Evolutionary conservation across 805 yeast genomes (phyloP).

Genomic region (Teunomyces panamensis): DNA sequence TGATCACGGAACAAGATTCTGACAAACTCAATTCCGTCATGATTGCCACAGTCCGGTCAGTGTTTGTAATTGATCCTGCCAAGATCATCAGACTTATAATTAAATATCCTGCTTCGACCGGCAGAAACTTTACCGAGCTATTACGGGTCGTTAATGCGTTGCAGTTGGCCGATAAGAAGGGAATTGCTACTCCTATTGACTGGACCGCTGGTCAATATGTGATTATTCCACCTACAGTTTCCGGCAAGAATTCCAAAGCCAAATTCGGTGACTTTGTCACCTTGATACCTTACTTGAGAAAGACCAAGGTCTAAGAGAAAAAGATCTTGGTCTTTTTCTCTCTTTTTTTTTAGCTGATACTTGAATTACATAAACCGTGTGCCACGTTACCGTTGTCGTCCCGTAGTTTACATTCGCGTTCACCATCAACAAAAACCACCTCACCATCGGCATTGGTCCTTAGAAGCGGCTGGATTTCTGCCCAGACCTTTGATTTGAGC

Average conservation of each 20-base stretch:
- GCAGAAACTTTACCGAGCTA: constrained; percentile 74
- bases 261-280: constrained; percentile 60
- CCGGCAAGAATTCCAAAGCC: constrained; percentile 56
- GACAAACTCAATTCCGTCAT: constrained; percentile 63
- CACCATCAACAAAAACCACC: constrained; percentile 23
- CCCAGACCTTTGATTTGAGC: constrained; percentile 36
- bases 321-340: neutral
- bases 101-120: constrained; percentile 71
- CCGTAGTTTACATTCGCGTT: neutral
- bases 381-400: neutral
- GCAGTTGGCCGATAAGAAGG: constrained; percentile 59
- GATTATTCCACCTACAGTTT: constrained; percentile 64
- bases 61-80: constrained; percentile 65
- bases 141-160: constrained; percentile 68
- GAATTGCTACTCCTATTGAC: constrained; percentile 67
- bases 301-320: constrained; percentile 35
- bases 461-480: constrained; percentile 24
- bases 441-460: constrained; percentile 27
- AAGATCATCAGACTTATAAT: constrained; percentile 61
- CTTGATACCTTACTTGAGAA: constrained; percentile 62
- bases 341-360: neutral
- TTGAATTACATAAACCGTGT: constrained; percentile 3
- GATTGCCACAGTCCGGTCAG: constrained; percentile 68
- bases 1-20: constrained; percentile 71
- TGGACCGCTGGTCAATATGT: constrained; percentile 77